Evolutionary conservation across 306 rosid species (phyloP), one percentile per base, ranked within the genome.

Genomic region (Prunus padus): DNA sequence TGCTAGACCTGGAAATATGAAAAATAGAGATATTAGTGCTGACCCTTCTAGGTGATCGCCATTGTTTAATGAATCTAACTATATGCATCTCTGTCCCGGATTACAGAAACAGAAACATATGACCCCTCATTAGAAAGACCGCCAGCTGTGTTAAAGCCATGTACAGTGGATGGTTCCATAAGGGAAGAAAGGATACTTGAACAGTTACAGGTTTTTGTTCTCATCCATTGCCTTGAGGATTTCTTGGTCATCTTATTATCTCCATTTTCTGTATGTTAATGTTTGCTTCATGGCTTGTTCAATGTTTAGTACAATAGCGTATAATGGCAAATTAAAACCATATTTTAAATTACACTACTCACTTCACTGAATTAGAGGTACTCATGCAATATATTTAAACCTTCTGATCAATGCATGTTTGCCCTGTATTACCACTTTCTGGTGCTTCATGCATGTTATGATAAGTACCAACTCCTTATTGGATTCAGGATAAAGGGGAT

Each of bases 151-250:
- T 72, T 71, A 59, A 52, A 52, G 3, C 9, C 42, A 37, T 37
- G 42, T 37, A 16, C 57, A 19, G 57, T 52, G 57, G 57, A 52
- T 20, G 3, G 20, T 18, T n/a, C 23, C 76, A 77, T 85, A 85
- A 89, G 91, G 86, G 93, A 89, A 79, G 87, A 87, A 82, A 81
- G 72, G 79, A 84, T 84, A 83, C 86, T 91, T 45, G 89, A 89
- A 83, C 89, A 82, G 61, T 76, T 89, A 45, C 86, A 90, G 96
- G 97, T 94, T 45, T 63, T 42, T 77, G 74, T 64, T 46, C 76
- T 78, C 66, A 69, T 74, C 68, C 67, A 12, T 46, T 76, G 40
- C 40, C n/a, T 37, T 37, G 45, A 54, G 64, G 30, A 71, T 45
- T 40, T 71, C 12, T 18, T 54, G 20, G 33, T 78, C 33, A 49